Evolutionary conservation across 192 early-diverging fungal species (phyloP), one percentile per base, ranked within the genome.

Genomic region (Chytriomyces confervae): DNA sequence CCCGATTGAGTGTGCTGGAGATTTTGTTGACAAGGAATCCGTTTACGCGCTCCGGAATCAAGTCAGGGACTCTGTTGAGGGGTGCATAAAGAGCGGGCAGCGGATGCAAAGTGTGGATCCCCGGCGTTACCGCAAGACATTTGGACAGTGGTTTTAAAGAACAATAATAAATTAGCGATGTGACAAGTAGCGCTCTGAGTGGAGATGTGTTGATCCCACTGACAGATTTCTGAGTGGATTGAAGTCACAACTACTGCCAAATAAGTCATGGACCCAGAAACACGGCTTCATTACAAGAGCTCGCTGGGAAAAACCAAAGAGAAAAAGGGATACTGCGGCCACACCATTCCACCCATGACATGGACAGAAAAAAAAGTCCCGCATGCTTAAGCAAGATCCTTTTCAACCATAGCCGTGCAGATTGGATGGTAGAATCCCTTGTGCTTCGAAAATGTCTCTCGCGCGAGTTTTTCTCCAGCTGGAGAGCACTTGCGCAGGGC

Each of bases 361-460:
- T 36, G 1, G 4, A 36, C 36, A 36, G 36, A 36, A 36, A 36
- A 36, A 36, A 36, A 36, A 2, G n/a, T n/a, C 36, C 36, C 36
- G 36, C 36, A 36, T 36, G 36, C 36, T 70, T 43, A 70, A 11
- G 69, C 91, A 50, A 96, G 84, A 79, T 97, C 96, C 83, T 93
- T 96, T 60, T 89, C 91, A n/a, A 99, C 93, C 93, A 97, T 90
- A 44, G 80, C 81, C 36, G 92, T 89, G 43, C 93, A 93, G 78
- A 99, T 99, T 9, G 97, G 97, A 67, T 99, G 97, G 80, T 98
- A 99, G 77, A 95, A 95, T 0, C 81, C 81, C 57, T 87, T 89
- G 80, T 95, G 80, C 70, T 93, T 80, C 81, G 85, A 46, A 81
- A 96, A 99, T 7, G 95, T 95, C 77, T 89, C 78, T 73, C 84